Evolutionary conservation across 2,329 filamentous ascomycete genomes (phyloP), one percentile per base, ranked within the genome.

Genomic region (Xylogone sp.): DNA sequence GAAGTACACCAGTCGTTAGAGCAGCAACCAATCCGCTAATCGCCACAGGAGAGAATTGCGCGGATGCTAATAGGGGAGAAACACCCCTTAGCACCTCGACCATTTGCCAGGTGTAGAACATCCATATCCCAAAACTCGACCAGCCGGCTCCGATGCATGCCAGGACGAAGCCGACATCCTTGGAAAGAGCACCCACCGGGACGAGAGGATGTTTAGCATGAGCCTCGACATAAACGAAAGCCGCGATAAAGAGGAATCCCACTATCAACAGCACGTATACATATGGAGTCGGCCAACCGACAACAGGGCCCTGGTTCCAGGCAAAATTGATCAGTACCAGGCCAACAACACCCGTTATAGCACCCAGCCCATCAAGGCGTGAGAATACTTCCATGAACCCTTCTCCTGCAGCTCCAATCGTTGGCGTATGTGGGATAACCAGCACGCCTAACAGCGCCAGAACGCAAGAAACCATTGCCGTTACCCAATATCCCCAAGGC

Each of bases 161-260:
- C 12, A 65, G 52, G 2, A 63, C 81, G 58, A 84, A 84, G 2
- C 62, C 69, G 4, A 76, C 72, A 44, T 79, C 76, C 1, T 62
- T 71, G 53, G 66, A 75, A 50, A 76, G 68, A 46, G 68, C 76
- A 20, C 70, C 68, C 52, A 84, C 74, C 0, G 84, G 83, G 9
- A 88, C 70, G 0, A 88, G 70, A 0, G 83, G 83, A 29, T 75
- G 65, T 1, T 64, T 58, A 0, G 78, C 70, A 19, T 73, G 64
- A 48, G 71, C 55, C 60, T 84, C 73, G 52, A 79, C 62, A 65
- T 75, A 75, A 48, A 81, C 74, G 61, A 88, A 88, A 1, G 73
- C 59, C 0, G 65, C 68, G 2, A 84, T 65, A 2, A 86, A 66
- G 0, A 83, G 34, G 2, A 81, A 51, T 0, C 84, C 83, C 2